Conservation (phyloP, 1,139 yeast genomes). For the Geotrichum reessii region DNA sequence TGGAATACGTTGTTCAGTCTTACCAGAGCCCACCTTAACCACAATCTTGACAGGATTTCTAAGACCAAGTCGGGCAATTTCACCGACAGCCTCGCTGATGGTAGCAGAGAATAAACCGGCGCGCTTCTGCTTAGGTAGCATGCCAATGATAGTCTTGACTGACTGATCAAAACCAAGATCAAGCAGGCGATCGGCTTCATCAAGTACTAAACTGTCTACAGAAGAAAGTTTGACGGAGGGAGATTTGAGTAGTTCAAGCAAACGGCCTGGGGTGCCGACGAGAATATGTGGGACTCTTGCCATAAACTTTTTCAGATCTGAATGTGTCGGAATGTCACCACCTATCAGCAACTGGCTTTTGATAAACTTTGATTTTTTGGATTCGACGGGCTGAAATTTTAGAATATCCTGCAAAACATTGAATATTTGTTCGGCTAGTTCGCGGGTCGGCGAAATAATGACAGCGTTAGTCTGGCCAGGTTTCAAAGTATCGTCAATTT, state of each 20-base stretch:
- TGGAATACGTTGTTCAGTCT: conserved; percentile 47
- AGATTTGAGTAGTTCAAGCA: conserved; percentile 59
- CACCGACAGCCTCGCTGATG: conserved; percentile 61
- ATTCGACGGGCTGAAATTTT: conserved; percentile 52
- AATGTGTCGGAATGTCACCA: conserved; percentile 60
- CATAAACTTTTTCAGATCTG: conserved; percentile 60
- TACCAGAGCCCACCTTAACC: conserved; percentile 45
- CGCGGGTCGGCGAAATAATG: conserved; percentile 85
- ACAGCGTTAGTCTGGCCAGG: conserved; percentile 64
- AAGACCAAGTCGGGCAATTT: conserved; percentile 51
- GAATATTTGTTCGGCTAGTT: conserved; percentile 78
- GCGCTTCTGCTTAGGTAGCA: conserved; percentile 82
- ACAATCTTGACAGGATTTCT: conserved; percentile 82
- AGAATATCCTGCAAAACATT: conserved; percentile 58
- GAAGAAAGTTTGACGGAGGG: conserved; percentile 41
- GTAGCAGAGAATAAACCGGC: conserved; percentile 94
- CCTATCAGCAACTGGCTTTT: conserved; percentile 76
- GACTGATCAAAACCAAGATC: conserved; percentile 74
- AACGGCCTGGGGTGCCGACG: conserved; percentile 91
- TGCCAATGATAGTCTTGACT: conserved; percentile 57
- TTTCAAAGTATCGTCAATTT: conserved; percentile 25
- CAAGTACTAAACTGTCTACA: conserved; percentile 72
- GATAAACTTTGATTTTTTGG: conserved; percentile 34
- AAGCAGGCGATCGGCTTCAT: conserved; percentile 86
- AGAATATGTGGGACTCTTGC: conserved; percentile 60